Conservation (phyloP, 2,329 filamentous ascomycete species). For the Fusarium fujikuroi region DNA sequence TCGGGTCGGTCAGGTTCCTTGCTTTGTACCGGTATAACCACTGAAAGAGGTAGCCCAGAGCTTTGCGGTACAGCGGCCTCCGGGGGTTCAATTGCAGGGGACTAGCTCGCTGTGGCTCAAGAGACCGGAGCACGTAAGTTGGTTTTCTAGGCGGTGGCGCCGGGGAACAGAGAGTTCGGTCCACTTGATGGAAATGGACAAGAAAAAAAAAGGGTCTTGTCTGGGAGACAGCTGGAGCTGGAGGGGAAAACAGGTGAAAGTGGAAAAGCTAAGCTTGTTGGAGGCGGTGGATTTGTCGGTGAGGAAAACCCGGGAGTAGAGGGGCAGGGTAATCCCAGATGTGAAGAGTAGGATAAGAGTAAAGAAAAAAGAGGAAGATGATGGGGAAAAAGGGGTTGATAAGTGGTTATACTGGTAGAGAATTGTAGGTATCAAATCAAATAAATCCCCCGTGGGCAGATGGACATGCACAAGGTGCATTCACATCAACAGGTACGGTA, state of each 20-base stretch:
- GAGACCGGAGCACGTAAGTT: slow-evolving; percentile 2
- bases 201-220: slow-evolving; percentile 15
- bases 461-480: neutral
- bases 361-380: neutral
- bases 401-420: slow-evolving; percentile 2
- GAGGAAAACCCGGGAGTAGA: slow-evolving; percentile 28
- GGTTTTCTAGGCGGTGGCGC: slow-evolving; percentile 28
- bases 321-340: slow-evolving; percentile 30
- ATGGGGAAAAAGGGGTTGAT: neutral
- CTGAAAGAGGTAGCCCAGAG: slow-evolving; percentile 29
- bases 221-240: slow-evolving; percentile 5
- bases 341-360: neutral
- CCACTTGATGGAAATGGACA: slow-evolving; percentile 2
- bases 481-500: neutral
- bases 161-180: slow-evolving; percentile 27
- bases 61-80: slow-evolving; percentile 35
- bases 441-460: slow-evolving; percentile 10
- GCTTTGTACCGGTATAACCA: slow-evolving; percentile 1
- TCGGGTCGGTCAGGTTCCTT: slow-evolving; percentile 22
- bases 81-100: slow-evolving; percentile 17
- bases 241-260: slow-evolving; percentile 5
- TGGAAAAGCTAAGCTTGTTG: neutral
- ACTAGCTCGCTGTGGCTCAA: slow-evolving; percentile 24
- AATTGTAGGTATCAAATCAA: neutral
- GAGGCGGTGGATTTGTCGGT: slow-evolving; percentile 42